Conservation (phyloP, 768 basidiomycete species). For the Lactifluus subvellereus region DNA sequence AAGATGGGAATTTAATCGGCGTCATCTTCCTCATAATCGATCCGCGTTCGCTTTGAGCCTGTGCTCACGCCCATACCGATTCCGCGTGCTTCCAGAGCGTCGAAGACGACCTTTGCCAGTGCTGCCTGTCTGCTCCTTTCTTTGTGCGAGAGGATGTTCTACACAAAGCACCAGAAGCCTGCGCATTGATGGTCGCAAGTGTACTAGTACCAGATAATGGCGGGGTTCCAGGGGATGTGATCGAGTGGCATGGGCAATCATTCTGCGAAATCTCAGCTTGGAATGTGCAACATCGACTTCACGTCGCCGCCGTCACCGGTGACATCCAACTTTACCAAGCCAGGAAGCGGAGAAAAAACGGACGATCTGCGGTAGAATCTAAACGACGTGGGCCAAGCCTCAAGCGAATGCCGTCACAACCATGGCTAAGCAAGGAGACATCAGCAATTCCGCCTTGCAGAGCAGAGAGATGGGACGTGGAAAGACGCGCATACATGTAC, state of each 20-base stretch:
- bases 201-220: slow-evolving; percentile 73
- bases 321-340: slow-evolving; percentile 47
- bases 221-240: slow-evolving; percentile 42
- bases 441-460: slow-evolving; percentile 72
- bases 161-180: slow-evolving; percentile 80
- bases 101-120: slow-evolving; percentile 68
- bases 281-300: slow-evolving; percentile 37
- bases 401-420: slow-evolving; percentile 55
- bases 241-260: slow-evolving; percentile 28
- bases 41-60: slow-evolving; percentile 45
- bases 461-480: too few relatives aligned
- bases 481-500: too few relatives aligned
- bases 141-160: slow-evolving; percentile 71
- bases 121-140: slow-evolving; percentile 69
- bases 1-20: slow-evolving; percentile 5
- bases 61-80: slow-evolving; percentile 42
- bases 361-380: slow-evolving; percentile 45
- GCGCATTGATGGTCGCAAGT: slow-evolving; percentile 85
- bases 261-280: slow-evolving; percentile 24
- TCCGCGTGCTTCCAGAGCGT: slow-evolving; percentile 77
- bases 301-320: slow-evolving; percentile 43
- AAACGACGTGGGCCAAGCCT: slow-evolving; percentile 46
- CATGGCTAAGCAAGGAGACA: slow-evolving; percentile 51
- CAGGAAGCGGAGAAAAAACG: slow-evolving; percentile 43
- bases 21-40: slow-evolving; percentile 47